Evolutionary conservation across 495 filamentous ascomycete species (phyloP).

Genomic region (Aspergillus sparsus): DNA sequence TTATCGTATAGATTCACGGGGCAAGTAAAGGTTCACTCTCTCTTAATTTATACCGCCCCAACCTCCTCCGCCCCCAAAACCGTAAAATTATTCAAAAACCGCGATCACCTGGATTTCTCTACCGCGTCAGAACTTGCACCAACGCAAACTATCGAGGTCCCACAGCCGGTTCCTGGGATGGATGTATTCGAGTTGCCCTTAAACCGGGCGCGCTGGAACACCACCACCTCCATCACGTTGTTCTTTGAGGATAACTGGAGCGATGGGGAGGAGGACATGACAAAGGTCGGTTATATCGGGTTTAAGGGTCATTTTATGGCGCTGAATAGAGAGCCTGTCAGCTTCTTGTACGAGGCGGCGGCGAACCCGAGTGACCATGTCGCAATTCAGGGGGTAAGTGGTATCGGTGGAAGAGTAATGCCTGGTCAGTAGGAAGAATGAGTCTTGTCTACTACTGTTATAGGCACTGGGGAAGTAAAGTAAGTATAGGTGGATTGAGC

Average conservation of each 20-base stretch:
- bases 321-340: conserved; percentile 76
- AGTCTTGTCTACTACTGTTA: no score
- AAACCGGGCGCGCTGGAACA: conserved; percentile 84
- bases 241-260: conserved; percentile 75
- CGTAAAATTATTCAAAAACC: conserved; percentile 82
- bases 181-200: conserved; percentile 85
- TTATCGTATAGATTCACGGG: conserved; percentile 75
- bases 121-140: conserved; percentile 66
- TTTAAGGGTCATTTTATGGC: conserved; percentile 93
- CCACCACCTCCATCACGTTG: conserved; percentile 70
- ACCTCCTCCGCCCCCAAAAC: conserved; percentile 74
- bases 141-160: conserved; percentile 76
- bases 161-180: conserved; percentile 60
- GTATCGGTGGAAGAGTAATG: conserved; percentile 42
- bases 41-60: conserved; percentile 77
- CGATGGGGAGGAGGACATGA: conserved; percentile 72
- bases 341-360: conserved; percentile 89
- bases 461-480: no score
- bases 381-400: conserved; percentile 48
- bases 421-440: conserved; percentile 36
- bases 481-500: no score
- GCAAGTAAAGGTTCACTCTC: conserved; percentile 86
- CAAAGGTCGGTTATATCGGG: conserved; percentile 77
- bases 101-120: conserved; percentile 80
- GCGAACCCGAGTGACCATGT: conserved; percentile 87